Evolutionary conservation across 2,329 filamentous ascomycete species (phyloP).

Genomic region (Colletotrichum lini): DNA sequence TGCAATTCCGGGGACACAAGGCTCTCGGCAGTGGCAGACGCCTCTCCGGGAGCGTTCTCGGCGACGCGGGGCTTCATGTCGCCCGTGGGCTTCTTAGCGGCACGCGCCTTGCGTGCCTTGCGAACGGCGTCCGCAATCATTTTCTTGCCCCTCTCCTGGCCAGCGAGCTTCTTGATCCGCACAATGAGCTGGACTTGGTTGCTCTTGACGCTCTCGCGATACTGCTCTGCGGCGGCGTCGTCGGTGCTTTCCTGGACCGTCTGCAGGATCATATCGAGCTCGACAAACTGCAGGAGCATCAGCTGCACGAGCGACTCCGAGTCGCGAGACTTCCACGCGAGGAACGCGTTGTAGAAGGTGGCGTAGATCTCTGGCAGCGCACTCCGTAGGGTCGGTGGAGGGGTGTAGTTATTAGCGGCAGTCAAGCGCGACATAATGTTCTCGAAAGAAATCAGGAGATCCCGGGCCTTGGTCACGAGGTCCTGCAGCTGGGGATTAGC

Average conservation of each 20-base stretch:
- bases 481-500: constrained; percentile 77
- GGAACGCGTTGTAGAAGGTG: constrained; percentile 83
- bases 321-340: constrained; percentile 87
- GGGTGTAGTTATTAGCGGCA: constrained; percentile 75
- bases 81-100: constrained; percentile 75
- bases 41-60: constrained; percentile 58
- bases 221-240: constrained; percentile 81
- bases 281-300: constrained; percentile 89
- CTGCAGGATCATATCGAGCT: constrained; percentile 86
- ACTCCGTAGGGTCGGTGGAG: constrained; percentile 73
- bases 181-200: constrained; percentile 86
- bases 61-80: constrained; percentile 80
- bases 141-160: constrained; percentile 77
- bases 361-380: constrained; percentile 79
- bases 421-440: constrained; percentile 77
- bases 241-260: constrained; percentile 85
- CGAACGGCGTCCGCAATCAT: constrained; percentile 82
- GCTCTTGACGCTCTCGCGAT: constrained; percentile 83
- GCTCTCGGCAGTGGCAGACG: constrained; percentile 55
- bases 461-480: constrained; percentile 82
- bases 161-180: constrained; percentile 83
- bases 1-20: constrained; percentile 61
- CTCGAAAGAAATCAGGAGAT: constrained; percentile 84
- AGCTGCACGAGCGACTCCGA: constrained; percentile 84
- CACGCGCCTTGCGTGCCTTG: constrained; percentile 76